Conservation (phyloP, 176 grass and related monocot species). For the Triticum aestivum region DNA sequence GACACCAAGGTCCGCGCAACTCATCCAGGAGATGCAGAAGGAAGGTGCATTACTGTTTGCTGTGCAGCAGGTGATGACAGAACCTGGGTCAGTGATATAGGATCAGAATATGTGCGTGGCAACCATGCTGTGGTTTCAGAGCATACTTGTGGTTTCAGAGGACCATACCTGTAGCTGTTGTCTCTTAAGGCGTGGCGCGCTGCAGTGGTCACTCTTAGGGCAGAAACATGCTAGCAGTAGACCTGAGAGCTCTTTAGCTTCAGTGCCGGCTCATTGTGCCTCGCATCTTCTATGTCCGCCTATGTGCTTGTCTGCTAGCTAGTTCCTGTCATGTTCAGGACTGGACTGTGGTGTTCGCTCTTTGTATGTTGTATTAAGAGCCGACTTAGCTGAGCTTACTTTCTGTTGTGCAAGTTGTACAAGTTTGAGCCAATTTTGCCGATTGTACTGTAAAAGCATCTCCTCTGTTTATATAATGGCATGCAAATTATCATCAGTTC, state of each 20-base stretch:
- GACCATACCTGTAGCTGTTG: slow-evolving; percentile 14
- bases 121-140: not conserved
- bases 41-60: not conserved
- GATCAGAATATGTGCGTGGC: not conserved
- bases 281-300: not conserved
- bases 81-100: not conserved
- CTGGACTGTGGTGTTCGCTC: not conserved
- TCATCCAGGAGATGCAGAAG: slow-evolving; percentile 17
- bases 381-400: too few relatives aligned
- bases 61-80: not conserved
- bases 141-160: not conserved
- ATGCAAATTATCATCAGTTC: not conserved
- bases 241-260: slow-evolving; percentile 7
- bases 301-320: not conserved
- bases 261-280: slow-evolving; percentile 10
- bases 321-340: not conserved
- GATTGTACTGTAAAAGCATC: not conserved
- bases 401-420: not conserved
- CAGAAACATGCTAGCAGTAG: slow-evolving; percentile 4
- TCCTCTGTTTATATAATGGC: not conserved
- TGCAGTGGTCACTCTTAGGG: not conserved
- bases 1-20: not conserved
- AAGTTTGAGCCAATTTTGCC: too few relatives aligned
- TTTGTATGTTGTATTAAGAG: not conserved
- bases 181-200: not conserved